These are phyloP conservation scores for Candida vaughaniae DNA, from an alignment of 805 yeast genomes.

Conservation along the genomic window DNA sequence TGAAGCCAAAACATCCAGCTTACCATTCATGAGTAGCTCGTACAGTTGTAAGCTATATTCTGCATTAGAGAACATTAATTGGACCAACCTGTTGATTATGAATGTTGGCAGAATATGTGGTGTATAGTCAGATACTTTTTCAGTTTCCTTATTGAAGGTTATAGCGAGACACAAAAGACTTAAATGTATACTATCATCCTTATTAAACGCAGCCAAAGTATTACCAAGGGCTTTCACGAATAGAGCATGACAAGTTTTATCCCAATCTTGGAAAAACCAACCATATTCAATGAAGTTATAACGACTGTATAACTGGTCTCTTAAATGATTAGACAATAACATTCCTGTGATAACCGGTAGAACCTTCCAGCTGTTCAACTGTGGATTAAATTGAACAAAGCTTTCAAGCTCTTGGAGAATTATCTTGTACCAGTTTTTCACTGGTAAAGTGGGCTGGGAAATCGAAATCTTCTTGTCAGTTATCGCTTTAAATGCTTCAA, in stretches of 20 bases:
- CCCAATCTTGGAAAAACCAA: constrained; percentile 38
- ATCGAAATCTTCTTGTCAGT: constrained; percentile 45
- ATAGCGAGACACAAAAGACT: constrained; percentile 34
- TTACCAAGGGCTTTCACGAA: constrained; percentile 26
- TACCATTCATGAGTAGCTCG: not conserved
- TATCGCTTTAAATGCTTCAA: constrained; percentile 49
- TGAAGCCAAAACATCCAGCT: constrained; percentile 12
- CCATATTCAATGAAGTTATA: constrained; percentile 24
- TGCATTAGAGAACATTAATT: constrained; percentile 20
- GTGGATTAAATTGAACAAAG: constrained; percentile 28
- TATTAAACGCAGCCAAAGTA: constrained; percentile 21
- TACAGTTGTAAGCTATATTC: constrained; percentile 14
- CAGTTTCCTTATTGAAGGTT: constrained; percentile 6
- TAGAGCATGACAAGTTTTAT: constrained; percentile 24
- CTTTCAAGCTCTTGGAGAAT: constrained; percentile 32
- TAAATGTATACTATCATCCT: constrained; percentile 26
- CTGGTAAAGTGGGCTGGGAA: constrained; percentile 48
- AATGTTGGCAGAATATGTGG: constrained; percentile 17
- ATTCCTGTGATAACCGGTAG: constrained; percentile 50
- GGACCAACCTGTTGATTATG: constrained; percentile 17
- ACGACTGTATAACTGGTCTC: constrained; percentile 31
- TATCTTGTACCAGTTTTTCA: constrained; percentile 42
- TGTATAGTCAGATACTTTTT: constrained; percentile 11
- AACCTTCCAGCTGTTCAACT: constrained; percentile 43
- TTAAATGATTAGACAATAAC: constrained; percentile 32